phyloP scores from a whole-genome alignment of 1,139 yeast species.

The Taiozyma sp. region DNA sequence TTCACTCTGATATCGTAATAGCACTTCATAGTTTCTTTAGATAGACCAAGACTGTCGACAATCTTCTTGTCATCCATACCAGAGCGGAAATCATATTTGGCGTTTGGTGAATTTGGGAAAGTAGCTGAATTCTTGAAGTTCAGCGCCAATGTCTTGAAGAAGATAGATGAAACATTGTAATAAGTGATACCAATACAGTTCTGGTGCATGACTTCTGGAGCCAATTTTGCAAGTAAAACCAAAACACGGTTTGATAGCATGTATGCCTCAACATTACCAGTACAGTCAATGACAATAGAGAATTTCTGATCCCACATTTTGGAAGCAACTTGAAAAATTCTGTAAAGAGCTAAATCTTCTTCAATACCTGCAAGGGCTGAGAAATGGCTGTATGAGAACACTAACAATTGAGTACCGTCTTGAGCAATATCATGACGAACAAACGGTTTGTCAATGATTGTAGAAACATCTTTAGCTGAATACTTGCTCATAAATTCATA shows the following conservation, averaged over 20 bases:
- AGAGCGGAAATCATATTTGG: conserved; percentile 30
- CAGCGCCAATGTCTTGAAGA: conserved; percentile 32
- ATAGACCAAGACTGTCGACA: conserved; percentile 46
- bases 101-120: conserved; percentile 16
- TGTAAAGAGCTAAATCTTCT: conserved; percentile 51
- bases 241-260: conserved; percentile 26
- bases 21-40: conserved; percentile 31
- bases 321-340: conserved; percentile 60
- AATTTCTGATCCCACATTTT: conserved; percentile 72
- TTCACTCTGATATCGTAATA: conserved; percentile 53
- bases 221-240: conserved; percentile 31
- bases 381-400: conserved; percentile 44
- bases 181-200: conserved; percentile 55
- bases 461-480: conserved; percentile 48
- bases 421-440: conserved; percentile 60
- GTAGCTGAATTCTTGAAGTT: conserved; percentile 20
- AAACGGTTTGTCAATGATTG: conserved; percentile 38
- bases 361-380: conserved; percentile 37
- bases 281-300: conserved; percentile 61
- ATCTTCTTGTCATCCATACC: conserved; percentile 45
- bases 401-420: conserved; percentile 70
- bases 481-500: conserved; percentile 74
- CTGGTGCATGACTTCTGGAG: conserved; percentile 42
- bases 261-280: conserved; percentile 43
- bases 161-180: conserved; percentile 52